Conservation (phyloP, 78 protist species). For the Dictyostelium brefeldianum region DNA sequence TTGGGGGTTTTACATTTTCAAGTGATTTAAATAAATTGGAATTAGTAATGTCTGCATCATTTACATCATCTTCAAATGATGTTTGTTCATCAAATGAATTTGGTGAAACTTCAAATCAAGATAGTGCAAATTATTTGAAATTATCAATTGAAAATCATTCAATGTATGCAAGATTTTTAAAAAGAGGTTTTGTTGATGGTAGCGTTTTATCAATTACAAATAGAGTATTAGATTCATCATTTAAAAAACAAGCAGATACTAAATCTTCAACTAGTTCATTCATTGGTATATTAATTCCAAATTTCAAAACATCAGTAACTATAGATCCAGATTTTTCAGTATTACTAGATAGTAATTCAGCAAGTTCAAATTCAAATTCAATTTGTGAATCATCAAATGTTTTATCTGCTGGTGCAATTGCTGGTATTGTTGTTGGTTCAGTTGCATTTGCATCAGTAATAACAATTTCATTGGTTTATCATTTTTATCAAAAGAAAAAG, state of each 20-base stretch:
- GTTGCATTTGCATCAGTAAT: not conserved
- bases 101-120: not conserved
- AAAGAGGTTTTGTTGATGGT: slow-evolving; percentile 7
- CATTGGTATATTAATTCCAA: slow-evolving; percentile 15
- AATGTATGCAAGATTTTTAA: slow-evolving; percentile 21
- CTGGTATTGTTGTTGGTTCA: not conserved
- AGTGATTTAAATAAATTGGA: not conserved
- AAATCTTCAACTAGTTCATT: no score
- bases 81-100: not conserved
- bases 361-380: not conserved
- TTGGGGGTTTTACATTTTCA: not conserved
- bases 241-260: not conserved
- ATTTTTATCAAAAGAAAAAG: not conserved
- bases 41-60: slow-evolving; percentile 31
- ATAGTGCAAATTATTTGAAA: not conserved
- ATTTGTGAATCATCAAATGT: not conserved
- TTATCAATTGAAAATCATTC: slow-evolving; percentile 7
- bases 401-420: not conserved
- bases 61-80: not conserved
- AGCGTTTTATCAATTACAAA: not conserved
- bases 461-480: not conserved
- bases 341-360: not conserved
- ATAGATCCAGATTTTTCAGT: slow-evolving; percentile 54
- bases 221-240: not conserved
- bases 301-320: not conserved